Percentiles rank a stretch among this genome's conserved stretches.
These are phyloP conservation scores for Gloeophyllum trabeum DNA, from an alignment of 768 basidiomycete genomes.

Conservation along the genomic window DNA sequence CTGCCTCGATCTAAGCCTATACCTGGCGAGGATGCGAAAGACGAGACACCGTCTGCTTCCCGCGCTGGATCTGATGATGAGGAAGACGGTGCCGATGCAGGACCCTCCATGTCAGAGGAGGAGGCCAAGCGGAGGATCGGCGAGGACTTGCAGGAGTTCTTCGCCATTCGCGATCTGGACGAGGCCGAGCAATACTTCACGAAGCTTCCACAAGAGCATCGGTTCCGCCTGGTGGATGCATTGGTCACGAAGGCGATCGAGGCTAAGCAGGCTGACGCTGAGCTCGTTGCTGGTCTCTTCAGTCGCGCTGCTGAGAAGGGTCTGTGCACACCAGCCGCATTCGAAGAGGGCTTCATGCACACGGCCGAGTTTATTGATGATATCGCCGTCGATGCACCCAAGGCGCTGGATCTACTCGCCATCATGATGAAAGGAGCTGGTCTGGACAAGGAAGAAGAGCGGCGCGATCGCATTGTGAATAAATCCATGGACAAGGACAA, in stretches of 20 bases:
- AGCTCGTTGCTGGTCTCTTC: constrained; percentile 72
- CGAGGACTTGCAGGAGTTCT: constrained; percentile 83
- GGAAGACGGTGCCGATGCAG: constrained; percentile 15
- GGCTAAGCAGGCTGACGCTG: constrained; percentile 71
- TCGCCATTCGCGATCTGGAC: constrained; percentile 68
- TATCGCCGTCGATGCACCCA: constrained; percentile 82
- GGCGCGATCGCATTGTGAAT: constrained; percentile 40
- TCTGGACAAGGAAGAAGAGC: constrained; percentile 46
- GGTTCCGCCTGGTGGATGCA: constrained; percentile 59
- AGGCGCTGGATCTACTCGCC: constrained; percentile 68
- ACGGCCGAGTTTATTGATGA: constrained; percentile 78
- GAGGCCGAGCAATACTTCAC: constrained; percentile 87
- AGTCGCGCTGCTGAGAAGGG: constrained; percentile 45
- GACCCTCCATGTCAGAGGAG: constrained; percentile 46
- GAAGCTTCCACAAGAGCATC: constrained; percentile 53
- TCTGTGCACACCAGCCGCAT: constrained; percentile 42
- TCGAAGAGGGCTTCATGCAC: constrained; percentile 66
- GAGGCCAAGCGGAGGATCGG: constrained; percentile 67
- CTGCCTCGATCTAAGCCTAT: constrained; percentile 69
- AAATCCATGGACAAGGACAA: constrained; percentile 53
- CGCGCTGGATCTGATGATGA: constrained; percentile 38
- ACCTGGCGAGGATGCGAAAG: constrained; percentile 26
- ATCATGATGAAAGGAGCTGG: constrained; percentile 62
- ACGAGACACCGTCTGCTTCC: constrained; percentile 32
- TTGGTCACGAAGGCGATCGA: constrained; percentile 68